Evolutionary conservation across 2,329 filamentous ascomycete species (phyloP), one percentile per base, ranked within the genome.

Genomic region (Penicillium paneum): DNA sequence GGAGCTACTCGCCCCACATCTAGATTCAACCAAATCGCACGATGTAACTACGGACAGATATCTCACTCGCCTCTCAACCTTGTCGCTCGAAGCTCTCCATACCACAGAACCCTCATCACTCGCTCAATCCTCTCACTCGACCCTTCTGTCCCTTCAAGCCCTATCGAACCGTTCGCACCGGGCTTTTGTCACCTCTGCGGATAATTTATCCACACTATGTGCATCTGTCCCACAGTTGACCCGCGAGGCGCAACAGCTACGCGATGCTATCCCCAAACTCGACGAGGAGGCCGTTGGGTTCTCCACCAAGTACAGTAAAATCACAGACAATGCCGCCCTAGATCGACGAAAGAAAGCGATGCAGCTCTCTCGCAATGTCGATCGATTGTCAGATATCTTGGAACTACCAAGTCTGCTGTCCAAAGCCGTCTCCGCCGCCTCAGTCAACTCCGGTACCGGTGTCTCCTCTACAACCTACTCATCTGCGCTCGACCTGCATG

Each of bases 111-210:
- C 88, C 0, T 86, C 91, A 57, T 85, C 85, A 0, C 83, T 97
- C n/a, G 79, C 88, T 0, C 90, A 97, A 66, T 82, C 86, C 52
- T 87, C 89, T 3, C 91, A 97, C 58, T 89, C 90, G 0, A 83
- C 89, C 38, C 82, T 93, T 13, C 83, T 96, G 38, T 90, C 91
- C 0, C 81, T 97, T 1, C 94, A 99, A 71, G 83, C 85, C 0
- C 84, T 97, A 46, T 93, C 92, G 8, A 96, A 96, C 65, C 89
- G 90, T 63, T 96, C 92, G 0, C 88, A 97, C 73, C 90, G 88
- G 68, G 81, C 87, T 17, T 86, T 97, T 60, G 91, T 97, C 64
- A 81, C 86, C 49, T 94, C 93, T 4, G 86, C 90, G 21, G 83
- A 85, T 63, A 87, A 89, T 64, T 86, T 97, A 65, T 82, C 84